phyloP scores from a whole-genome alignment of 306 rosid genomes.

The Macrotyloma uniflorum region DNA sequence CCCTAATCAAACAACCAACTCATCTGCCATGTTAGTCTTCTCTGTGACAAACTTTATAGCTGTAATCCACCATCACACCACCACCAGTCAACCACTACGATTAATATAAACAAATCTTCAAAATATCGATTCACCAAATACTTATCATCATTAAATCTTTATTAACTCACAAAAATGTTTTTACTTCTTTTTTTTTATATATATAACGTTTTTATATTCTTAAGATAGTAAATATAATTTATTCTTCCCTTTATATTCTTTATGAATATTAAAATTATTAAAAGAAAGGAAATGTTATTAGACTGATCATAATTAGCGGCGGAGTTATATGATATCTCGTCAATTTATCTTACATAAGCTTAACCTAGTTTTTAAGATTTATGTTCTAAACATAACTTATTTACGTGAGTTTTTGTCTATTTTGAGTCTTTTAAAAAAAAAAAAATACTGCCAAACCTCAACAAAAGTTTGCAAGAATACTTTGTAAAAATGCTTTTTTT shows the following conservation, averaged over 20 bases:
- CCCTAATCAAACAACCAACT: slow-evolving; percentile 29
- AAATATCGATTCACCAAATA: no score
- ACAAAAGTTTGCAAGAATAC: neutral
- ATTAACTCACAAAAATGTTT: no score
- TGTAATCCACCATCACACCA: slow-evolving; percentile 38
- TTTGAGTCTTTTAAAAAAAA: neutral
- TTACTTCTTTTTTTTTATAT: no score
- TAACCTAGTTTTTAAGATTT: no score
- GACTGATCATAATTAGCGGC: neutral
- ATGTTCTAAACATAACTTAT: neutral
- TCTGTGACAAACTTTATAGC: slow-evolving; percentile 40
- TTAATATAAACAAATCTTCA: neutral
- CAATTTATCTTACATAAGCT: neutral
- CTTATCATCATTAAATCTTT: no score
- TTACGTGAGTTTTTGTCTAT: neutral
- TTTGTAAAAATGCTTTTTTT: neutral
- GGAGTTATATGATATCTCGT: neutral
- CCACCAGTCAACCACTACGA: slow-evolving; percentile 13
- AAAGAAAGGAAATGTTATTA: no score
- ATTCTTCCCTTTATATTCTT: no score
- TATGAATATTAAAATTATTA: no score
- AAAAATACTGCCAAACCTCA: neutral
- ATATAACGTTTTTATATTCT: no score
- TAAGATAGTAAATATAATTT: no score
- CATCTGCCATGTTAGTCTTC: neutral